phyloP scores from a whole-genome alignment of 495 filamentous ascomycete species.

The Apodospora peruviana region DNA sequence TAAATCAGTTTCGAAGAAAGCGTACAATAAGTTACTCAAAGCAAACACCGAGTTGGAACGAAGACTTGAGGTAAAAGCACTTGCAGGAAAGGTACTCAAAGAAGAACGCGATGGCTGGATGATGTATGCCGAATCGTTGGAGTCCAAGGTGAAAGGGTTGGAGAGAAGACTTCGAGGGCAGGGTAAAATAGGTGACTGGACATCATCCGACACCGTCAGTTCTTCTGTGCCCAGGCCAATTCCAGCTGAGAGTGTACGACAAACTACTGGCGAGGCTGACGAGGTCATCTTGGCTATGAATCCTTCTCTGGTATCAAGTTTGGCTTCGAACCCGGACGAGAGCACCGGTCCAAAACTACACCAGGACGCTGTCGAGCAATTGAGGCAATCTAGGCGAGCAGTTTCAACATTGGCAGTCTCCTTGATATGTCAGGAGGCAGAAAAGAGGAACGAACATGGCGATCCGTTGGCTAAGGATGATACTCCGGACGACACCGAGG shows the following conservation, averaged over 20 bases:
- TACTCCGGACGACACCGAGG: constrained; percentile 1
- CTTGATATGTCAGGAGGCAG: not conserved
- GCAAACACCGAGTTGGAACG: constrained; percentile 18
- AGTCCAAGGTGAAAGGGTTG: constrained; percentile 15
- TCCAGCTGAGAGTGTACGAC: too few species aligned
- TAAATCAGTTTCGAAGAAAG: constrained; percentile 10
- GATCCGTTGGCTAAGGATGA: not conserved
- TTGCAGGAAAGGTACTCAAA: constrained; percentile 4
- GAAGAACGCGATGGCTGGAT: constrained; percentile 21
- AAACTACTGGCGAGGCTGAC: not conserved
- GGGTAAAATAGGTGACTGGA: too few species aligned
- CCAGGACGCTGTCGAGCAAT: not conserved
- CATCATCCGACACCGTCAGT: not conserved
- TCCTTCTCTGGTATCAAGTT: constrained; percentile 1
- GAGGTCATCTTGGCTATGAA: not conserved
- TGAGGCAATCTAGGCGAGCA: not conserved
- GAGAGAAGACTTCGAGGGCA: constrained; percentile 16
- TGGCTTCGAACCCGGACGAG: constrained; percentile 10
- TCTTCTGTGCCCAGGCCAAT: too few species aligned
- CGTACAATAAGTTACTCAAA: too few species aligned
- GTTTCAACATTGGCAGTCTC: not conserved
- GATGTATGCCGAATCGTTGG: constrained; percentile 20
- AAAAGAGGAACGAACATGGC: not conserved
- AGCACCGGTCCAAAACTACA: not conserved
- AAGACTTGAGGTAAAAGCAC: constrained; percentile 13